phyloP scores from a whole-genome alignment of 257 asterid genomes.

The Solanum infundibuliforme region DNA sequence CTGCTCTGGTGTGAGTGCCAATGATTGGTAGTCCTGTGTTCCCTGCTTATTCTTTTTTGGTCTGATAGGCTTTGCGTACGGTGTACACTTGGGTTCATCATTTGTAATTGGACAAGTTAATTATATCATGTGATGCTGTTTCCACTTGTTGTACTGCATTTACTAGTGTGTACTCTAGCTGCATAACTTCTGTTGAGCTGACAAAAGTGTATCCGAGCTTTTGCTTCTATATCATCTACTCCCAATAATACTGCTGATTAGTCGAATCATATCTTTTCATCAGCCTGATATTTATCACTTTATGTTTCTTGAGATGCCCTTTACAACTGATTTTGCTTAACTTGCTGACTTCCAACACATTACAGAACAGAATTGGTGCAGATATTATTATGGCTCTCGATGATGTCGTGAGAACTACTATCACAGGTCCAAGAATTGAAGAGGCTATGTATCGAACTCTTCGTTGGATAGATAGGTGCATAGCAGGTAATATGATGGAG shows the following conservation, averaged over 20 bases:
- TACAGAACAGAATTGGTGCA: conserved; percentile 96
- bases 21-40: not conserved
- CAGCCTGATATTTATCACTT: not conserved
- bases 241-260: not conserved
- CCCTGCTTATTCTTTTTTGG: not conserved
- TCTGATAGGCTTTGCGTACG: not conserved
- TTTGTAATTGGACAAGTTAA: not conserved
- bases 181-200: not conserved
- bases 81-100: not conserved
- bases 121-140: not conserved
- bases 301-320: not conserved
- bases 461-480: conserved; percentile 99
- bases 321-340: not conserved
- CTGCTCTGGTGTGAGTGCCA: not conserved
- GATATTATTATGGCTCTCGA: conserved; percentile 99
- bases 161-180: not conserved
- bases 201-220: not conserved
- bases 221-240: not conserved
- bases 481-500: conserved; percentile 47
- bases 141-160: not conserved
- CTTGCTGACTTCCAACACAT: conserved; percentile 11
- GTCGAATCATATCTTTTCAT: not conserved
- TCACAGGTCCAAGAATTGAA: conserved; percentile 89
- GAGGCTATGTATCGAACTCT: conserved; percentile 98
- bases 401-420: conserved; percentile 95